Evolutionary conservation across 805 yeast genomes (phyloP).

Genomic region (Lipomyces orientalis): DNA sequence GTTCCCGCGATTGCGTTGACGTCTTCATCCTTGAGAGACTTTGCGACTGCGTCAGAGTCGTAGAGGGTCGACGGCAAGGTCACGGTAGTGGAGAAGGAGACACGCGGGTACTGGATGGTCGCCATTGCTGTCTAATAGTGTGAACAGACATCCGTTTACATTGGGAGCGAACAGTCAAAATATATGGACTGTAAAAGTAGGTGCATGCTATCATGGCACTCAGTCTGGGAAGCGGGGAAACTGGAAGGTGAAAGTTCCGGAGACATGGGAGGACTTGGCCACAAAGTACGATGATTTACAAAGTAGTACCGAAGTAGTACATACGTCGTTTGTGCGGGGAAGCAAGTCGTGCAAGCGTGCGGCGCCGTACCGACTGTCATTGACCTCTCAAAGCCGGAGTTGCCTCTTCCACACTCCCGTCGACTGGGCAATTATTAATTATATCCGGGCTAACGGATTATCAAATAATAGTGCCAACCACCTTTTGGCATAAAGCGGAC

Average conservation of each 20-base stretch:
- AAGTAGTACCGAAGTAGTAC: not conserved
- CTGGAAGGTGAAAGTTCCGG: not conserved
- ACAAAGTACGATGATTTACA: not conserved
- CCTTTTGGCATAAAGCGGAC: not conserved
- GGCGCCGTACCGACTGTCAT: too few relatives aligned
- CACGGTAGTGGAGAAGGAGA: not conserved
- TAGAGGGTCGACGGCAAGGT: not conserved
- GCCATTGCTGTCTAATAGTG: not conserved
- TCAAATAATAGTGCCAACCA: not conserved
- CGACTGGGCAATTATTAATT: not conserved
- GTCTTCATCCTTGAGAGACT: conserved; percentile 8
- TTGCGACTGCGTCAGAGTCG: conserved; percentile 1
- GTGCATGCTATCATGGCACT: not conserved
- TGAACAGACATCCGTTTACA: not conserved
- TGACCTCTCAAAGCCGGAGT: too few relatives aligned
- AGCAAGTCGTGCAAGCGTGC: not conserved
- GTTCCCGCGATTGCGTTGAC: conserved; percentile 4
- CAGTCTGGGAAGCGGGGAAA: not conserved
- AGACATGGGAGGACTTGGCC: not conserved
- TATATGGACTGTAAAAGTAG: too few relatives aligned
- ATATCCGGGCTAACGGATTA: not conserved
- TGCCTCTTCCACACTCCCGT: too few relatives aligned
- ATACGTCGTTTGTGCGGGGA: not conserved
- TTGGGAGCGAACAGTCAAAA: not conserved
- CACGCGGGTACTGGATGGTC: not conserved